Evolutionary conservation across 2,329 filamentous ascomycete species (phyloP).

Genomic region (Aspergillus sp.): DNA sequence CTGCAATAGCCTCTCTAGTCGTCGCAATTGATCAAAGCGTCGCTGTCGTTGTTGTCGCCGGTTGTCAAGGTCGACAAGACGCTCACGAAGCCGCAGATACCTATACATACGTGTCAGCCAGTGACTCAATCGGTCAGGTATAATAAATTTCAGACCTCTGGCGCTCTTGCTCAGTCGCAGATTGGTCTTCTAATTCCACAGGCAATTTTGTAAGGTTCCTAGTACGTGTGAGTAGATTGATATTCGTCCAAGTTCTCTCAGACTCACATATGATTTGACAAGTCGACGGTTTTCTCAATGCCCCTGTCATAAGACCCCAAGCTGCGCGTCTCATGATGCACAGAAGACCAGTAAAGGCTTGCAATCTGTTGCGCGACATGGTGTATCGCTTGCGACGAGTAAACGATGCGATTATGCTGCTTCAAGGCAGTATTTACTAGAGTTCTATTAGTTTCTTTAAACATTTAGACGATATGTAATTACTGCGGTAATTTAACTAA

Average conservation of each 20-base stretch:
- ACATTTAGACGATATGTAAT: no score
- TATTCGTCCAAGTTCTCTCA: not conserved
- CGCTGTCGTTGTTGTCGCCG: constrained; percentile 42
- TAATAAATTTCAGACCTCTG: constrained; percentile 21
- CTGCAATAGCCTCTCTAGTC: constrained; percentile 42
- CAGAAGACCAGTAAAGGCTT: constrained; percentile 50
- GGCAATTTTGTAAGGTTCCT: constrained; percentile 38
- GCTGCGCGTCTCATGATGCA: constrained; percentile 30
- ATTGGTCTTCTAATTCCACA: constrained; percentile 27
- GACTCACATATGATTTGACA: constrained; percentile 34
- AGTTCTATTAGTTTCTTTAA: constrained; percentile 1
- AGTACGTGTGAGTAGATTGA: not conserved
- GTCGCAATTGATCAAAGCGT: constrained; percentile 44
- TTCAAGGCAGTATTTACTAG: constrained; percentile 49
- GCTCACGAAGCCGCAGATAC: constrained; percentile 38
- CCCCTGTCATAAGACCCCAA: constrained; percentile 18
- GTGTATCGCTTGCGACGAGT: constrained; percentile 50
- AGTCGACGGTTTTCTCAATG: constrained; percentile 34
- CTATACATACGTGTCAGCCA: constrained; percentile 15
- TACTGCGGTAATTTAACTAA: no score
- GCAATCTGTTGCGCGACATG: constrained; percentile 55
- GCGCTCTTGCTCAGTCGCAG: constrained; percentile 26
- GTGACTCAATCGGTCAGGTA: no score
- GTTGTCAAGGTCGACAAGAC: constrained; percentile 42
- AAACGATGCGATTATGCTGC: constrained; percentile 50